Base-by-base conservation (phyloP, 208 protist genomes). In the Tritrichomonas foetus region DNA sequence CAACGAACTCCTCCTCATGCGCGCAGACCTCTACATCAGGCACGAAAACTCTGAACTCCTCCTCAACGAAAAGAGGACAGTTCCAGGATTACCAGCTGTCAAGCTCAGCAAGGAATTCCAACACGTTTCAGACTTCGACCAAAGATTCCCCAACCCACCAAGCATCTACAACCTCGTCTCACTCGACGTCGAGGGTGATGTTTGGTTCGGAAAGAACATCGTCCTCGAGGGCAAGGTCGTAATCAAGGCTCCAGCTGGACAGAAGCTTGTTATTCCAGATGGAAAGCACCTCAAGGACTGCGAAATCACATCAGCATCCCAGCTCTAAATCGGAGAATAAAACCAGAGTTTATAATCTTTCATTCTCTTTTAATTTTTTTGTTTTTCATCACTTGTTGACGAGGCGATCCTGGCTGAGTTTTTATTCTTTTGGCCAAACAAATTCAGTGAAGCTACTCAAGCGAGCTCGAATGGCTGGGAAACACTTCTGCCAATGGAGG, bases 1-100 rank as follows among this genome's bases (percentile, higher is more conserved):
- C 69, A 95, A 94, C 92, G 98, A 99, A 95, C 95, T 99, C 13
- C 96, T 99, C 72, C 94, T 98, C 25, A 69, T 95, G 30, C 69
- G 93, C n/a, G 93, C 94, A 14, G 94, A 95, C 93, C 80, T 94
- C 13, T 95, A 95, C 53, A 78, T 78, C 69, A 11, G 27, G 3
- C 27, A 44, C 8, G 74, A 84, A 44, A 44, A 44, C 11, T 84
- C 74, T 20, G n/a, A 84, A 8, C 36, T 84, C 74, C n/a, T 84
- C 25, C 0, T 33, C 1, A 84, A 84, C 22, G 25, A 11, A 53
- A 44, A 33, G 9, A 49, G 74, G 33, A 84, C 27, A 44, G 36
- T 53, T n/a, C 5, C 41, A 22, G 74, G 36, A 11, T 25, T 84
- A 2, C 74, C 74, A 84, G 27, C 74, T 1, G 36, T 84, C 16